Conservation (phyloP, 2,329 filamentous ascomycete species). For the Aspergillus novoparasiticus region DNA sequence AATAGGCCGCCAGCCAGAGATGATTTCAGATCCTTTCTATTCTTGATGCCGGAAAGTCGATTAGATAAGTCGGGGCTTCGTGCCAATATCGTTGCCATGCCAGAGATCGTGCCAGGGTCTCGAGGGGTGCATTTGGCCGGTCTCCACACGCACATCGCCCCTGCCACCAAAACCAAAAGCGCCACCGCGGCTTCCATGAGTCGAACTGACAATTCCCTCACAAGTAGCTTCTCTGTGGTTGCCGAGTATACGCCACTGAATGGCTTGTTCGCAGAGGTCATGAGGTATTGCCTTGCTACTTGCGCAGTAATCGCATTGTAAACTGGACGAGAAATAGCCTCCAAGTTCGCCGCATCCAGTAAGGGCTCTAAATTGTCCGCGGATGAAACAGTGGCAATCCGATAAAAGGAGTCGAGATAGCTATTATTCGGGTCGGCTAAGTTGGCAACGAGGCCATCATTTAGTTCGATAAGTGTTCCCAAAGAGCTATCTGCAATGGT, state of each 20-base stretch:
- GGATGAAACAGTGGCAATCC: slow-evolving; percentile 8
- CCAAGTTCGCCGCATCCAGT: slow-evolving; percentile 1
- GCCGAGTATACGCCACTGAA: slow-evolving; percentile 7
- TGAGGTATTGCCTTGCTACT: slow-evolving; percentile 2
- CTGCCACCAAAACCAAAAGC: slow-evolving; percentile 2
- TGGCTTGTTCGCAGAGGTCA: neutral
- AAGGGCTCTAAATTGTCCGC: neutral
- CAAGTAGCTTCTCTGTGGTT: slow-evolving; percentile 1
- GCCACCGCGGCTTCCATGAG: slow-evolving; percentile 9
- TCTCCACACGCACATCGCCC: slow-evolving; percentile 6
- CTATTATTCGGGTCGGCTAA: neutral
- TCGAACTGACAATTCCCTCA: slow-evolving; percentile 9
- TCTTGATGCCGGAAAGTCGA: slow-evolving; percentile 1
- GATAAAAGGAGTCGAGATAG: slow-evolving; percentile 7
- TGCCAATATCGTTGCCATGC: slow-evolving; percentile 7
- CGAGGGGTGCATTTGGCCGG: slow-evolving; percentile 8
- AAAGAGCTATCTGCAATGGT: neutral
- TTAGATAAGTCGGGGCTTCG: slow-evolving; percentile 2
- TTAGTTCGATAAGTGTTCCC: neutral
- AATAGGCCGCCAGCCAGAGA: neutral
- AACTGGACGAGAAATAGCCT: neutral
- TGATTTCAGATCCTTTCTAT: neutral
- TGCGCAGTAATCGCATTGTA: slow-evolving; percentile 8
- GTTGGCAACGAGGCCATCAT: neutral
- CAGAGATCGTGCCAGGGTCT: slow-evolving; percentile 13